Conservation (phyloP, 345 rosid species). For the Eucalyptus curtisii region DNA sequence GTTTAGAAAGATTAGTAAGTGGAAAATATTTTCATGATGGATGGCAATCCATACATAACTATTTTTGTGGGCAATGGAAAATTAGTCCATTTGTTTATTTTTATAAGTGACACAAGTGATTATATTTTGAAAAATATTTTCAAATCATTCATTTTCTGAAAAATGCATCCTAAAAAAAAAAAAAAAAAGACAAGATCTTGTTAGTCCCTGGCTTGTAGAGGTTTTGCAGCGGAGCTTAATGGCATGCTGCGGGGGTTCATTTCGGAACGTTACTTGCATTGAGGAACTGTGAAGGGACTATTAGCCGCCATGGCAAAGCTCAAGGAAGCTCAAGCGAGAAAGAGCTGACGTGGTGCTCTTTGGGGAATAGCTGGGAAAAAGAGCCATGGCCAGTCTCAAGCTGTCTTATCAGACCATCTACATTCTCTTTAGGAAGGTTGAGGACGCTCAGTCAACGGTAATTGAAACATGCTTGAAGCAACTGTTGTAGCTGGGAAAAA, state of each 20-base stretch:
- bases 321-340: too few species aligned
- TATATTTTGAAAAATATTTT: accelerated
- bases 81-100: too few species aligned
- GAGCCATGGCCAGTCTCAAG: conserved; percentile 58
- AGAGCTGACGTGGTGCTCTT: not conserved
- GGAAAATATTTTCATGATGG: accelerated
- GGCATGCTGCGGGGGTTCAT: too few species aligned
- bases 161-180: too few species aligned
- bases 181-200: too few species aligned
- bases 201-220: accelerated
- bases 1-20: too few species aligned
- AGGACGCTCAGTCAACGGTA: not conserved
- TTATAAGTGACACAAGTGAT: accelerated
- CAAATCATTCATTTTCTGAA: too few species aligned
- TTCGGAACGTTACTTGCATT: too few species aligned
- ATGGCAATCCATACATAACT: too few species aligned
- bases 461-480: not conserved
- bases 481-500: not conserved
- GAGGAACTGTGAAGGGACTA: too few species aligned
- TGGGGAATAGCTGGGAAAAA: conserved; percentile 83
- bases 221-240: too few species aligned
- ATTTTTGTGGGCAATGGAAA: accelerated
- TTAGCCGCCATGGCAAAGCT: too few species aligned
- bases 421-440: not conserved
- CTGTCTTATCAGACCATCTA: not conserved